phyloP scores from a whole-genome alignment of 2,329 filamentous ascomycete species.

The Pyrenophora teres region DNA sequence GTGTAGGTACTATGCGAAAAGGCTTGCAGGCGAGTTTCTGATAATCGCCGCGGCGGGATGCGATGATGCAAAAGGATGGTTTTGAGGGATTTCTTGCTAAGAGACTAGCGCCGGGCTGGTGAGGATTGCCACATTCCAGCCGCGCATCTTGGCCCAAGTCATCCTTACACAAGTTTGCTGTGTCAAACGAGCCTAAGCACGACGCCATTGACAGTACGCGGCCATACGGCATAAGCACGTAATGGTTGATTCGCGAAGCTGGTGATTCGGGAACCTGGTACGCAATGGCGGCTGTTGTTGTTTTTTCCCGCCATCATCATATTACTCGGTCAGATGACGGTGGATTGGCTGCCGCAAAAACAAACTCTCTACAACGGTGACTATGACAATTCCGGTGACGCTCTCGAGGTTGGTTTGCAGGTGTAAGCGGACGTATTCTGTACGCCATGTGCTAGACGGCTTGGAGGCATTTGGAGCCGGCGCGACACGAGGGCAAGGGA shows the following conservation, averaged over 20 bases:
- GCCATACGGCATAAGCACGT: constrained; percentile 12
- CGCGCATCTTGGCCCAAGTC: constrained; percentile 20
- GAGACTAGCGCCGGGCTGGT: constrained; percentile 17
- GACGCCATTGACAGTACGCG: constrained; percentile 15
- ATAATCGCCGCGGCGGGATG: constrained; percentile 10
- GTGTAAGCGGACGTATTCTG: constrained; percentile 10
- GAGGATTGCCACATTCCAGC: constrained; percentile 23
- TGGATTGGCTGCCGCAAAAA: constrained; percentile 30
- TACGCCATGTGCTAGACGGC: constrained; percentile 8
- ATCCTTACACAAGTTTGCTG: constrained; percentile 11
- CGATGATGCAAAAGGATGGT: constrained; percentile 19
- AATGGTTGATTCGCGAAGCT: constrained; percentile 18
- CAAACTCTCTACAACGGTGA: constrained; percentile 23
- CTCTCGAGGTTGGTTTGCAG: constrained; percentile 9
- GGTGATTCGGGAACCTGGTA: neutral
- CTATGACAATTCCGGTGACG: constrained; percentile 27
- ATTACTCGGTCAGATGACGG: constrained; percentile 27
- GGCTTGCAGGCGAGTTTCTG: neutral
- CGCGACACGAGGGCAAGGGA: constrained; percentile 16
- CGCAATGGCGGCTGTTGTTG: constrained; percentile 4
- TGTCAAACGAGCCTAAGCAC: neutral
- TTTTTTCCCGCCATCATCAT: constrained; percentile 24
- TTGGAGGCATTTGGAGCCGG: constrained; percentile 16
- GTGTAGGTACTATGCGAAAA: constrained; percentile 7
- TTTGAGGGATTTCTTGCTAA: constrained; percentile 22